A percentile compares a stretch with the other conserved stretches of the same genome.
These are phyloP conservation scores for Cyberlindnera euphorbiae DNA, from an alignment of 805 yeast genomes.

Conservation along the genomic window DNA sequence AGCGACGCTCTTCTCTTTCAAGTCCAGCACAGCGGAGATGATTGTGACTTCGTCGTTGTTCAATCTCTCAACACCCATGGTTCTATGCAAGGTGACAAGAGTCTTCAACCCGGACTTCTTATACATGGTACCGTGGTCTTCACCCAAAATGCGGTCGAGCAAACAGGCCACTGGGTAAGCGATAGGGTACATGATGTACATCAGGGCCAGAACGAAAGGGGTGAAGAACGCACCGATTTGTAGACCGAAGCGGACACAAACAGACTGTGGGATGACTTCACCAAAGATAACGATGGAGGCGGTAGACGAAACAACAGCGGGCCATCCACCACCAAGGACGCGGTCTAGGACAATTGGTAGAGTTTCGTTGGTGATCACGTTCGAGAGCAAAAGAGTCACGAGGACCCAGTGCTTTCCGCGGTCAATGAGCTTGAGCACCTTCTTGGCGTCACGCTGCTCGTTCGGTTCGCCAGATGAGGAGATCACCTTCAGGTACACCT, in stretches of 20 bases:
- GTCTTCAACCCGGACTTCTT: constrained; percentile 91
- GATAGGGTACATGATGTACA: constrained; percentile 88
- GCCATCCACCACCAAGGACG: constrained; percentile 95
- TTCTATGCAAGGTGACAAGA: constrained; percentile 84
- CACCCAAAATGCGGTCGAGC: constrained; percentile 80
- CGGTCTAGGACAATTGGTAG: constrained; percentile 91
- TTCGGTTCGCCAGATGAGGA: constrained; percentile 74
- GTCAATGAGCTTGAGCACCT: constrained; percentile 66
- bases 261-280: constrained; percentile 91
- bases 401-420: constrained; percentile 95
- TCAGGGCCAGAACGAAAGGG: constrained; percentile 78
- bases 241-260: constrained; percentile 89
- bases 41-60: constrained; percentile 96
- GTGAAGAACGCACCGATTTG: constrained; percentile 87
- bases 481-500: constrained; percentile 86
- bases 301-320: constrained; percentile 92
- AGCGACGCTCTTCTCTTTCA: constrained; percentile 84
- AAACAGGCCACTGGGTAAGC: constrained; percentile 86
- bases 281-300: constrained; percentile 92
- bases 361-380: constrained; percentile 91
- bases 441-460: constrained; percentile 66
- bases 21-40: constrained; percentile 86
- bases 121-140: constrained; percentile 94
- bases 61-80: constrained; percentile 92
- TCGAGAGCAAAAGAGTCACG: constrained; percentile 78